phyloP scores from a whole-genome alignment of 345 rosid genomes.

The Linum trigynum region DNA sequence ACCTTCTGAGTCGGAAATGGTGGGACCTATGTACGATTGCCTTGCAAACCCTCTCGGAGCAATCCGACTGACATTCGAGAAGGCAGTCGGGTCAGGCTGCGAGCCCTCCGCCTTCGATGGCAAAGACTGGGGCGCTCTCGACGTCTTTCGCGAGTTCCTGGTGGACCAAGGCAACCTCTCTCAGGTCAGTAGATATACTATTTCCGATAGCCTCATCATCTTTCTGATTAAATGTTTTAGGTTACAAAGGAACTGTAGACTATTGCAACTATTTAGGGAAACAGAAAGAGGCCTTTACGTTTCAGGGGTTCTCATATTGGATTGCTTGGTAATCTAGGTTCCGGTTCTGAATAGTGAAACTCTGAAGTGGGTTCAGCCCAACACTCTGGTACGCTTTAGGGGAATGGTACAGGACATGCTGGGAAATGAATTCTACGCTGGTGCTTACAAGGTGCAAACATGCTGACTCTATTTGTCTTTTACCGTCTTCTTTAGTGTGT shows the following conservation, averaged over 20 bases:
- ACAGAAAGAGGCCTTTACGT: too few relatives aligned
- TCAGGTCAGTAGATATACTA: constrained; percentile 25
- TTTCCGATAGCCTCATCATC: not conserved
- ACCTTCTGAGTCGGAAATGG: constrained; percentile 33
- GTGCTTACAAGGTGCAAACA: constrained; percentile 58
- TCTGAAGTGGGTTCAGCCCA: constrained; percentile 47
- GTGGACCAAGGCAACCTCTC: constrained; percentile 50
- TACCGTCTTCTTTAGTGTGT: too few relatives aligned
- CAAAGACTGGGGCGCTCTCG: constrained; percentile 83
- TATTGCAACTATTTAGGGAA: too few relatives aligned
- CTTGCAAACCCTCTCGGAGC: constrained; percentile 79
- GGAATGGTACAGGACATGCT: constrained; percentile 98
- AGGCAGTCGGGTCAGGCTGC: constrained; percentile 48
- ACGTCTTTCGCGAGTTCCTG: constrained; percentile 68
- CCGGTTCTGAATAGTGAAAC: constrained; percentile 50
- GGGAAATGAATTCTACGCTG: constrained; percentile 91
- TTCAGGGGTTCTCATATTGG: too few relatives aligned
- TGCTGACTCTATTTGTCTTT: not conserved
- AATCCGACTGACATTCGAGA: constrained; percentile 66
- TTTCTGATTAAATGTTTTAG: not conserved
- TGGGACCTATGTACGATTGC: constrained; percentile 73
- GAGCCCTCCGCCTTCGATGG: constrained; percentile 62
- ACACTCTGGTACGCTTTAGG: constrained; percentile 66
- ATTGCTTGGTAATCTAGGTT: constrained; percentile 31
- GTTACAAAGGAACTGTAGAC: not conserved